These are phyloP conservation scores for Helicosporidium sp. DNA, from an alignment of 139 green algal species.

Conservation along the genomic window DNA sequence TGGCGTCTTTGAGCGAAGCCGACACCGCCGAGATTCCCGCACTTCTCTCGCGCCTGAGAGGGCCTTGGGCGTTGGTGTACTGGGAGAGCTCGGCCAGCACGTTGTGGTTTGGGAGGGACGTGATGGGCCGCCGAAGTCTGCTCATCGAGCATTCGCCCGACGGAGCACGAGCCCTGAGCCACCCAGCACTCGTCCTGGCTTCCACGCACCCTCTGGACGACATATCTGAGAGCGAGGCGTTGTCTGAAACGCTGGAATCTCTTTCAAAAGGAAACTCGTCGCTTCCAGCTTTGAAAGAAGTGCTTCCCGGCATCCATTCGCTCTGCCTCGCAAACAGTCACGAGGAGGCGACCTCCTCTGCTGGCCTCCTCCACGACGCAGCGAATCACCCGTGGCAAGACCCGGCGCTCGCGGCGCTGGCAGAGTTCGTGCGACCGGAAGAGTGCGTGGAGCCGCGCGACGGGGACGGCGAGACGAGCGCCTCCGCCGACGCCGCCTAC, in stretches of 20 bases:
- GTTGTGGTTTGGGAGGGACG: slow-evolving; percentile 56
- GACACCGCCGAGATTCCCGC: background rate
- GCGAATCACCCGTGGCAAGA: too few relatives aligned
- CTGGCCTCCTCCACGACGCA: too few relatives aligned
- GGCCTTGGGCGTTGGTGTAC: slow-evolving; percentile 61
- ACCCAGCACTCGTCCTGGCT: background rate
- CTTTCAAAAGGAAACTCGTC: too few relatives aligned
- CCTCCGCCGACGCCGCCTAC: background rate
- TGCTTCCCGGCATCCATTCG: too few relatives aligned
- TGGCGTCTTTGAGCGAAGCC: slow-evolving; percentile 15
- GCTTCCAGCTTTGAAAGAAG: too few relatives aligned
- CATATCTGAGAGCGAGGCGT: background rate
- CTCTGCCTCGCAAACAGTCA: too few relatives aligned
- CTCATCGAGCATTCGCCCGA: background rate
- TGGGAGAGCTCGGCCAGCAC: slow-evolving; percentile 32
- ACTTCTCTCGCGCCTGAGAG: slow-evolving; percentile 29
- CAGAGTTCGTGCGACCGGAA: too few relatives aligned
- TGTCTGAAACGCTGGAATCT: background rate
- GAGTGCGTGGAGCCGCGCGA: too few relatives aligned
- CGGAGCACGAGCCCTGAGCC: background rate
- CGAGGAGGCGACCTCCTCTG: too few relatives aligned
- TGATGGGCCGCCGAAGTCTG: slow-evolving; percentile 23
- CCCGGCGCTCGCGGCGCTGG: too few relatives aligned
- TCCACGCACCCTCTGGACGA: background rate
- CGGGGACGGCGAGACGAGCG: too few relatives aligned